These are phyloP conservation scores for Sugiyamaella castrensis DNA, from an alignment of 1,139 yeast genomes.

Conservation along the genomic window DNA sequence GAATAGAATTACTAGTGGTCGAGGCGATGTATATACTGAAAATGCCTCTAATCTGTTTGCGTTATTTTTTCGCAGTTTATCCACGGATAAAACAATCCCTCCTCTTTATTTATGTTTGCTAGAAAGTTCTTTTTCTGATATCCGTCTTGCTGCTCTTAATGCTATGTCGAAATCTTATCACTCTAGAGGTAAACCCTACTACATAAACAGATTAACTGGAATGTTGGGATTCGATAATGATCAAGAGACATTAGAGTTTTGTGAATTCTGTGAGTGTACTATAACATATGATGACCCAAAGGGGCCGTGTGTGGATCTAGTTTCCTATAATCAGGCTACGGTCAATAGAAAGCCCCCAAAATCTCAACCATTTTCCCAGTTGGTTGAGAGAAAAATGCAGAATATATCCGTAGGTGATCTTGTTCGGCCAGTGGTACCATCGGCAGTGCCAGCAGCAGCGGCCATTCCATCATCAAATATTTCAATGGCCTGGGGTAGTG, in stretches of 20 bases:
- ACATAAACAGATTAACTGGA: constrained; percentile 46
- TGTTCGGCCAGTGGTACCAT: too few relatives aligned
- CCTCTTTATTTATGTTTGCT: constrained; percentile 69
- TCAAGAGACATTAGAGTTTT: constrained; percentile 54
- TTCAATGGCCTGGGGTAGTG: too few relatives aligned
- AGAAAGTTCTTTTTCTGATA: constrained; percentile 77
- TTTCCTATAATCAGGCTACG: constrained; percentile 49
- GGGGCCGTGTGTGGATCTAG: constrained; percentile 53
- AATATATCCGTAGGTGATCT: constrained; percentile 9
- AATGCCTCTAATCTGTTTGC: constrained; percentile 63
- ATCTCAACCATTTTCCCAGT: constrained; percentile 55
- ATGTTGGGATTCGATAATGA: constrained; percentile 65
- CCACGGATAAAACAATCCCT: constrained; percentile 55
- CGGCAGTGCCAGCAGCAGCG: too few relatives aligned
- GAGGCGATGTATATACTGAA: constrained; percentile 55
- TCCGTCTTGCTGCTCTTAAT: constrained; percentile 71
- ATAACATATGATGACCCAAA: constrained; percentile 43
- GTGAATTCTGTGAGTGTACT: constrained; percentile 31
- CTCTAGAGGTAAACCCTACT: constrained; percentile 64
- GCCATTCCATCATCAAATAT: too few relatives aligned
- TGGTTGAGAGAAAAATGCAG: constrained; percentile 50
- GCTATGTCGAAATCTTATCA: constrained; percentile 69
- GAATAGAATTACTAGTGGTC: constrained; percentile 53
- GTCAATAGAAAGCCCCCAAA: constrained; percentile 46
- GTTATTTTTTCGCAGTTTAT: constrained; percentile 58